Evolutionary conservation across 176 grass and related monocot species (phyloP), one percentile per base, ranked within the genome.

Genomic region (Secale cereale): DNA sequence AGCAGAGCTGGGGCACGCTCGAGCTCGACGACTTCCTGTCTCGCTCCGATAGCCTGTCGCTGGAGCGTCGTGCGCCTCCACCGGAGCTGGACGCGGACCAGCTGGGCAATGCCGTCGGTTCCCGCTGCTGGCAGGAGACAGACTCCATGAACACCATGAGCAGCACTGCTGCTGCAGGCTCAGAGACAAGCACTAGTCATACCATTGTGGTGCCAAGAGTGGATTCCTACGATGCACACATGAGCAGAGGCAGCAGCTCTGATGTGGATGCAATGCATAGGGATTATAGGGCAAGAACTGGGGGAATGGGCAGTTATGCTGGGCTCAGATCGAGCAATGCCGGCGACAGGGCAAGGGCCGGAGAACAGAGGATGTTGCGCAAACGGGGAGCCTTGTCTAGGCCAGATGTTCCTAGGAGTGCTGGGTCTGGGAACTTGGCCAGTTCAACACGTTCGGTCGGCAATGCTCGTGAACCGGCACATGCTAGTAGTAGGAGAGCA

Each of bases 1-100:
- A 57, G 40, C 87, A 74, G 20, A 78, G 35, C 33, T 69, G 59
- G 14, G 62, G 50, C n/a, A 76, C 43, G 43, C 66, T 70, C 29
- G 81, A 91, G 17, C 59, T 70, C 23, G 81, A 91, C 13, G 81
- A 91, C 76, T 91, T 91, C 85, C 27, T 91, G 1, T 84, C 84
- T 20, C 89, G 89, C 39, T 80, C 81, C 3, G 67, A 69, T 4
- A 54, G 68, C 85, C 19, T 46, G 70, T 15, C 50, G 9, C 22
- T 77, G 32, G 78, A 77, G 37, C 83, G 63, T 77, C 76, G 70
- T 4, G 27, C 50, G 1, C 50, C 50, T 66, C 81, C 79, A 9
- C 61, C 61, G 20, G 48, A 41, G 39, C 39, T 61, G 23, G 85
- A 72, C 1, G 1, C 81, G 0, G 70, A 12, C 0, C 52, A 57